Percentiles rank a stretch among this genome's conserved stretches.
Conservation (phyloP, 1,139 yeast genomes). For the Geotrichum candidum region DNA sequence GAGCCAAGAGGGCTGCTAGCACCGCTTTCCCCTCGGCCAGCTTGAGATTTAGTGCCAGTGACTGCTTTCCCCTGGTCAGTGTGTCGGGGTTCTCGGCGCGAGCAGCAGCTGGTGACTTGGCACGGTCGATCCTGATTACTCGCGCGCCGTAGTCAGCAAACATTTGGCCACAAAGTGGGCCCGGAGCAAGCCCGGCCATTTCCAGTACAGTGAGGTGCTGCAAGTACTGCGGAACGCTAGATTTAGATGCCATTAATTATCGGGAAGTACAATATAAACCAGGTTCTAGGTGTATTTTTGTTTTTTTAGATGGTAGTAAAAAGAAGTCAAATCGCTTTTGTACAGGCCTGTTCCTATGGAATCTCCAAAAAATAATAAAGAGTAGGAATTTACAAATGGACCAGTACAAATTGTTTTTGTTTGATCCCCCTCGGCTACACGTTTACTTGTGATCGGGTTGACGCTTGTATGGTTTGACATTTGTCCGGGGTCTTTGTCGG, state of each 20-base stretch:
- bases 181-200: slow-evolving; percentile 26
- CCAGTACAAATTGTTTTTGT: too few species aligned
- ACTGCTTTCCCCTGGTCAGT: slow-evolving; percentile 35
- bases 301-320: too few species aligned
- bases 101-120: not conserved
- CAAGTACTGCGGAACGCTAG: slow-evolving; percentile 1
- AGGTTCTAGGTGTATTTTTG: too few species aligned
- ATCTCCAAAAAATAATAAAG: too few species aligned
- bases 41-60: slow-evolving; percentile 32
- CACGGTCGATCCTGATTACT: slow-evolving; percentile 31
- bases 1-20: slow-evolving; percentile 24
- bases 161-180: slow-evolving; percentile 25
- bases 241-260: not conserved
- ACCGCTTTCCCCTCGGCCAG: slow-evolving; percentile 23
- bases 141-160: slow-evolving; percentile 37
- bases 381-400: too few species aligned
- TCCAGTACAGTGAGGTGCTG: slow-evolving; percentile 20
- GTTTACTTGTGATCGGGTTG: not conserved
- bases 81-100: slow-evolving; percentile 25
- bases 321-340: too few species aligned
- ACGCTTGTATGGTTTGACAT: not conserved
- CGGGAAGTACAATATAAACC: too few species aligned
- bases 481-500: not conserved
- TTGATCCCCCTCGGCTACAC: not conserved
- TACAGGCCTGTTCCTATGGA: too few species aligned